Conservation (phyloP, 371 early-diverging fungal genomes). For the Funneliformis caledonium region DNA sequence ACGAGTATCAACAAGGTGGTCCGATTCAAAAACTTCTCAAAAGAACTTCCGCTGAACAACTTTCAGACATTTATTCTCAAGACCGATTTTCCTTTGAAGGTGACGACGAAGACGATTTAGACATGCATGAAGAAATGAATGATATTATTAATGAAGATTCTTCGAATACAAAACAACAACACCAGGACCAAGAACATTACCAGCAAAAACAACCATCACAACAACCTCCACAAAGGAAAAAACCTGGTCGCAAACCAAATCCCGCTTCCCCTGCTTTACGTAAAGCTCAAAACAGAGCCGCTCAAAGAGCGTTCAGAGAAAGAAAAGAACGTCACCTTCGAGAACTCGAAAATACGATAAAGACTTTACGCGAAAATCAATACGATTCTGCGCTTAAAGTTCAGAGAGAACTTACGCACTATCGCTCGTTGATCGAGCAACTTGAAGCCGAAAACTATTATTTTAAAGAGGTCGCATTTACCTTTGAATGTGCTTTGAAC, state of each 20-base stretch:
- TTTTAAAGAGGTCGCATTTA: constrained; percentile 57
- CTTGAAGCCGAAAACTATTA: constrained; percentile 64
- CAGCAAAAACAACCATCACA: constrained; percentile 15
- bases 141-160: background rate
- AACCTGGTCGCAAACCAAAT: constrained; percentile 82
- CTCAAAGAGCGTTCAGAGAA: constrained; percentile 80
- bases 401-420: constrained; percentile 54
- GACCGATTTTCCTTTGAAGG: background rate
- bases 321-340: constrained; percentile 74
- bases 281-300: constrained; percentile 81
- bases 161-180: background rate
- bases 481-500: constrained; percentile 53
- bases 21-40: background rate
- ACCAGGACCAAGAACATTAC: background rate
- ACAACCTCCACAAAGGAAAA: constrained; percentile 53
- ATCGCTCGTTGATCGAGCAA: constrained; percentile 55
- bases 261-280: constrained; percentile 69
- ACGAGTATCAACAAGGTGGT: background rate
- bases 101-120: background rate
- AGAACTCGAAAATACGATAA: constrained; percentile 66
- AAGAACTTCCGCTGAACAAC: background rate
- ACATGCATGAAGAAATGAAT: background rate
- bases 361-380: constrained; percentile 62
- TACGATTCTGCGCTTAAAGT: constrained; percentile 45
- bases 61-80: background rate